phyloP scores from a whole-genome alignment of 768 basidiomycete species.

The Auriscalpium microsporum region DNA sequence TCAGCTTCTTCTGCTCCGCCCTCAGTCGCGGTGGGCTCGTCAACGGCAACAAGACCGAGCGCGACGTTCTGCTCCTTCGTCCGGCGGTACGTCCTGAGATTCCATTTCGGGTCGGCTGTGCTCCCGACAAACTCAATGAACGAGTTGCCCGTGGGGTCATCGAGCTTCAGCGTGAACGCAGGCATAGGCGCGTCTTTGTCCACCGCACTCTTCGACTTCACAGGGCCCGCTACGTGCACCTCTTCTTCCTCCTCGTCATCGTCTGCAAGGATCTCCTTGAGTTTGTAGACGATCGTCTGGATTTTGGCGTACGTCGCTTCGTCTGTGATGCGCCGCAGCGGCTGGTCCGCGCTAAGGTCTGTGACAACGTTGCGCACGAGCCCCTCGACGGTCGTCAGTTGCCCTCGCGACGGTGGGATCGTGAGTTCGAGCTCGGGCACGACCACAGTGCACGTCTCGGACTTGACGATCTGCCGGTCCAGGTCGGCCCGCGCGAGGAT shows the following conservation, averaged over 20 bases:
- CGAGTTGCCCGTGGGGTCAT: constrained; percentile 95
- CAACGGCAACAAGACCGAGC: constrained; percentile 59
- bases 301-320: constrained; percentile 66
- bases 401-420: constrained; percentile 81
- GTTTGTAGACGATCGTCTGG: constrained; percentile 57
- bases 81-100: constrained; percentile 71
- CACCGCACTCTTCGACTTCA: constrained; percentile 24
- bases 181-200: constrained; percentile 48
- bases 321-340: constrained; percentile 73
- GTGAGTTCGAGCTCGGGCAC: constrained; percentile 89
- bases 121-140: constrained; percentile 86
- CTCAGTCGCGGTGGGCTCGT: constrained; percentile 25
- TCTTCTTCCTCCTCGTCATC: constrained; percentile 38
- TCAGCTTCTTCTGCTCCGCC: constrained; percentile 11
- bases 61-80: constrained; percentile 72
- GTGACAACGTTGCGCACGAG: constrained; percentile 73
- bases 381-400: constrained; percentile 96
- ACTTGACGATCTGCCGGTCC: constrained; percentile 89
- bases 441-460: constrained; percentile 66
- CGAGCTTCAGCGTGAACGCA: constrained; percentile 74
- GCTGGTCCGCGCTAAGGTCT: constrained; percentile 78
- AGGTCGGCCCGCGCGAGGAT: constrained; percentile 71
- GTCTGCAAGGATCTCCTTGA: constrained; percentile 58
- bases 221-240: constrained; percentile 18
- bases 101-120: constrained; percentile 92